phyloP scores from a whole-genome alignment of 495 filamentous ascomycete genomes.

The Neurospora tetraspora region DNA sequence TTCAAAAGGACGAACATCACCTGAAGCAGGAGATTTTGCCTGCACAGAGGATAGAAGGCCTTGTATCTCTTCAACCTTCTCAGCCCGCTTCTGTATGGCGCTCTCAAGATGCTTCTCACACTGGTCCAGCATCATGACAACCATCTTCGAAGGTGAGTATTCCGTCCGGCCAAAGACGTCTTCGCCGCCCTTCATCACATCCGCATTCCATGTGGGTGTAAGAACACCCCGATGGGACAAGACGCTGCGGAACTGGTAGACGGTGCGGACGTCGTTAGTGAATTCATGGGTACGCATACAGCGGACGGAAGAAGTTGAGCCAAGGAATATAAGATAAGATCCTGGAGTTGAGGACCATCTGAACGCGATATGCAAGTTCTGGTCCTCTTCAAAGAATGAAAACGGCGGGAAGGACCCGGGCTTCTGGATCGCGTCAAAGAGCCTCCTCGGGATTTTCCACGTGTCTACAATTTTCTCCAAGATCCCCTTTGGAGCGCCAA shows the following conservation, averaged over 20 bases:
- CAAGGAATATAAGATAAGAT: not conserved
- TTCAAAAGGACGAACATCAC: accelerated
- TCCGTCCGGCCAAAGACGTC: not conserved
- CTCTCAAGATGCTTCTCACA: not conserved
- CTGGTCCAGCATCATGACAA: not conserved
- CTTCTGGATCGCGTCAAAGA: not conserved
- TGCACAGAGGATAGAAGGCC: accelerated
- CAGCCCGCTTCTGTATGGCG: not conserved
- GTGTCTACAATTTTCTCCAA: not conserved
- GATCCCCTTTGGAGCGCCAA: not conserved
- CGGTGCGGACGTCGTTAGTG: too few relatives aligned
- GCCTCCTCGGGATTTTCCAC: not conserved
- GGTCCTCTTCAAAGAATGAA: not conserved
- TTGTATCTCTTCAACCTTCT: not conserved
- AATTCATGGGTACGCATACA: too few relatives aligned
- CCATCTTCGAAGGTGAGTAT: accelerated
- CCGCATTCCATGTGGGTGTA: not conserved
- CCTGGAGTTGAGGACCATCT: not conserved
- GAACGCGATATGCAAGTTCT: not conserved
- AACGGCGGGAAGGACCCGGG: not conserved
- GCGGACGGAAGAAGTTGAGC: not conserved
- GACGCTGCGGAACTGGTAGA: not conserved
- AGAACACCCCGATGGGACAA: not conserved
- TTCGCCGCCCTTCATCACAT: not conserved
- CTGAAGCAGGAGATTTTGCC: not conserved